Base-by-base conservation (phyloP, 176 grass and related monocot genomes). In the Stipa capillata region DNA sequence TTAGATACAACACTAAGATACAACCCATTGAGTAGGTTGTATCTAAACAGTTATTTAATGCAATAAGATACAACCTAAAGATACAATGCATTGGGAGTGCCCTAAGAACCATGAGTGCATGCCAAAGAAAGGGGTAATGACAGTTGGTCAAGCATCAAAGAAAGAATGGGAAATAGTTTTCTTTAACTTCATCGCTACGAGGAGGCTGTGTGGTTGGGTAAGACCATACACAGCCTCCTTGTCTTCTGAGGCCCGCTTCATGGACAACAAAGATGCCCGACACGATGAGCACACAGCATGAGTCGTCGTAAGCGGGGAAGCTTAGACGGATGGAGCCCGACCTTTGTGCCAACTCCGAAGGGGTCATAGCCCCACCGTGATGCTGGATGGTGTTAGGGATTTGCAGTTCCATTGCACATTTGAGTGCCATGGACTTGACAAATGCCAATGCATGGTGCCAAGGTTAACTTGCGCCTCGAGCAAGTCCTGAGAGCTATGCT, bases 391-490 rank as follows among this genome's bases (percentile, higher is more conserved):
- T 50, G 44, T 86, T 65, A 45, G 84, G 72, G 35, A 90, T 83
- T 20, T 74, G 56, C 48, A 90, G 78, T 27, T 90, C 78, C 35
- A 90, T 68, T 18, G 79, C 88, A 69, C 84, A 87, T 60, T 83
- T 90, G 59, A 87, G 21, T 34, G 54, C 32, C 79, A 86, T 80
- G 49, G 79, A 83, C 61, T 60, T 75, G 88, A 79, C 20, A 27
- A 69, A 87, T 41, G 47, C 57, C 21, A 87, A 69, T 25, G 51
- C 50, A 33, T 79, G 88, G 65, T 74, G 76, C 78, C 78, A 90
- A 85, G 45, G 10, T 82, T 72, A 42, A 52, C 40, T 37, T 85
- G 78, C 72, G 87, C 83, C 25, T 65, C 18, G 6, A 83, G 44
- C 70, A 85, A 72, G 9, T 85, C 69, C 50, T 36, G 59, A 41